Evolutionary conservation across 139 green algal species (phyloP).

Genomic region (Dunaliella primolecta): DNA sequence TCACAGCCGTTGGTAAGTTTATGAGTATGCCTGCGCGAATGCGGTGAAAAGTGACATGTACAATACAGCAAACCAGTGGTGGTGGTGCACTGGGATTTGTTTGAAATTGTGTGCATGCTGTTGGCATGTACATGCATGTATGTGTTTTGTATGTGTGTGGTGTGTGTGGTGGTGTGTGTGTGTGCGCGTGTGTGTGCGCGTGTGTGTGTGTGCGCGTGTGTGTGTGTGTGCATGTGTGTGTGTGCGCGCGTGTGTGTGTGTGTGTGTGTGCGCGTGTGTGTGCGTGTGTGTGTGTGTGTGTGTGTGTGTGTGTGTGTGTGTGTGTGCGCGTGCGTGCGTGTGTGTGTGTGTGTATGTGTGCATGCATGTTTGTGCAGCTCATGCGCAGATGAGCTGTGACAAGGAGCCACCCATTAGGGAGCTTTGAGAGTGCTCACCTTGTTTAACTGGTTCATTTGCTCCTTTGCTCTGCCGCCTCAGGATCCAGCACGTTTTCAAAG

Average conservation of each 20-base stretch:
- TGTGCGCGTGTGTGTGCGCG: slow-evolving; percentile 9
- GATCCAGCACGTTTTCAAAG: no score
- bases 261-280: slow-evolving; percentile 18
- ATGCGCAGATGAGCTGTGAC: no score
- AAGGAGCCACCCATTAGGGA: no score
- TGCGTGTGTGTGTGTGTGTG: slow-evolving; percentile 17
- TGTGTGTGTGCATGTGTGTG: slow-evolving; percentile 12
- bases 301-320: slow-evolving; percentile 18
- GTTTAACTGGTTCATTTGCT: neutral
- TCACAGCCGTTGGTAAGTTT: no score
- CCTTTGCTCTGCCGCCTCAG: no score
- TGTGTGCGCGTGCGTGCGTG: slow-evolving; percentile 5
- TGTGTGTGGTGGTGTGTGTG: neutral
- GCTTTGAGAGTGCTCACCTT: neutral
- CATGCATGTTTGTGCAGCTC: neutral
- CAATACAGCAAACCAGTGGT: no score
- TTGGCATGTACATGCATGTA: no score
- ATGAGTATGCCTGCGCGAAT: no score
- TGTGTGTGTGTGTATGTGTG: slow-evolving; percentile 13
- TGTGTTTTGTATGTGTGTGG: no score
- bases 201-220: slow-evolving; percentile 15
- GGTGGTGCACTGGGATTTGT: no score
- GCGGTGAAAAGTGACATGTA: no score
- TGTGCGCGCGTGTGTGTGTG: slow-evolving; percentile 4
- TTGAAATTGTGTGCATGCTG: no score